phyloP scores from a whole-genome alignment of 148 eudicot genomes.

The Diospyros lotus region DNA sequence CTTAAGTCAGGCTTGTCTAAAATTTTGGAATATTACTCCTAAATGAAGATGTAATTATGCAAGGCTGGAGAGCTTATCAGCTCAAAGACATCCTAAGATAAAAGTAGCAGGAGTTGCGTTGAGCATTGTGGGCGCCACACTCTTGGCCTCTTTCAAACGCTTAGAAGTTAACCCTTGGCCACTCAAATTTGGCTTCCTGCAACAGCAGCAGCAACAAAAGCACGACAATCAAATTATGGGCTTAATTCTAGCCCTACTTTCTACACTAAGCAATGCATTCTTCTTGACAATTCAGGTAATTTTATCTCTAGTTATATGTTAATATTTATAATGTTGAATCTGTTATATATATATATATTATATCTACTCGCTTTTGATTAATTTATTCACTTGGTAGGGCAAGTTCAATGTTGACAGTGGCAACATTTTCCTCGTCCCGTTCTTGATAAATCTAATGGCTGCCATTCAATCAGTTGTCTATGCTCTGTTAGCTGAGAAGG shows the following conservation, averaged over 20 bases:
- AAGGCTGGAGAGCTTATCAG: background rate
- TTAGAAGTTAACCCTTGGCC: background rate
- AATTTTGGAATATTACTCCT: too few relatives aligned
- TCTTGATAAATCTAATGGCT: background rate
- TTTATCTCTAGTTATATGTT: background rate
- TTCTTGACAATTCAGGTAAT: background rate
- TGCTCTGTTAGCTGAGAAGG: background rate
- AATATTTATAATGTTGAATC: too few relatives aligned
- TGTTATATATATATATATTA: too few relatives aligned
- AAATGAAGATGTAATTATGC: too few relatives aligned
- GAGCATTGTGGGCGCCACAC: background rate
- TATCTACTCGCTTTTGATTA: too few relatives aligned
- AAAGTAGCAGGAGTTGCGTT: background rate
- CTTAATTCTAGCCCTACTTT: background rate
- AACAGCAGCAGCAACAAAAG: background rate
- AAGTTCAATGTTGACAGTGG: too few relatives aligned
- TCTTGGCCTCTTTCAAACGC: background rate
- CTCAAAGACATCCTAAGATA: background rate
- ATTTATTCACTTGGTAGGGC: too few relatives aligned
- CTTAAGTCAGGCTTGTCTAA: too few relatives aligned
- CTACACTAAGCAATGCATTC: background rate
- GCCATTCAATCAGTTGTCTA: background rate
- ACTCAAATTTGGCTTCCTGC: background rate
- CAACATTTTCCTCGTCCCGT: background rate
- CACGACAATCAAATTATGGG: background rate